Evolutionary conservation across 1,284 basidiomycete genomes (phyloP), one percentile per base, ranked within the genome.

Genomic region (Austroboletus niveus): DNA sequence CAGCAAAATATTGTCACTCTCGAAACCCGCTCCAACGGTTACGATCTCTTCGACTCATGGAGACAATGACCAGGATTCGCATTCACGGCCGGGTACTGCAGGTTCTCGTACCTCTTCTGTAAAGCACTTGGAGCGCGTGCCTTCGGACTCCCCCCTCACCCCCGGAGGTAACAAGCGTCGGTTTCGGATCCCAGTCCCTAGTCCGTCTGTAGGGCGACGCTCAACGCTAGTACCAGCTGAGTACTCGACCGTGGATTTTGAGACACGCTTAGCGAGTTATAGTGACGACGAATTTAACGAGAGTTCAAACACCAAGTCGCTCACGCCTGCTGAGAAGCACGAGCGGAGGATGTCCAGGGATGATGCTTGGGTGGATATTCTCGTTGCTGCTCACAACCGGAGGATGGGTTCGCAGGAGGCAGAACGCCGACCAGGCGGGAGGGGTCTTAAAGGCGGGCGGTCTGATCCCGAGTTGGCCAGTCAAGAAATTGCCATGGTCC

Each of bases 281-380:
- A 84, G 82, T 57, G 82, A 82, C 41, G 84, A 84, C 49, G 84
- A 83, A 53, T 64, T 69, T 42, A 74, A 72, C 55, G 64, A 63
- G 48, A 62, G 60, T 32, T 59, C 57, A 8, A 64, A 58, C 45
- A 42, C 54, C 48, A 61, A 65, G 49, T 60, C 60, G 12, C 58
- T 63, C 42, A 61, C 60, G 9, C 57, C 59, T 7, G 59, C 70
- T 32, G 67, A 73, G 42, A 80, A 75, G 72, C 79, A 80, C 53
- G 73, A 77, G 52, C 74, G 79, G 49, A 68, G 81, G 51, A 73
- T 78, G 61, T 79, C 78, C n/a, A 81, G 79, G 57, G 78, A 82
- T 52, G 87, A 89, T 62, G 85, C 85, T 2, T 89, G 87, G 86
- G 85, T 89, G 55, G 92, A 94, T 70, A 93, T 94, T 42, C 73